phyloP scores from a whole-genome alignment of 257 asterid species.

The Capsicum chinense region DNA sequence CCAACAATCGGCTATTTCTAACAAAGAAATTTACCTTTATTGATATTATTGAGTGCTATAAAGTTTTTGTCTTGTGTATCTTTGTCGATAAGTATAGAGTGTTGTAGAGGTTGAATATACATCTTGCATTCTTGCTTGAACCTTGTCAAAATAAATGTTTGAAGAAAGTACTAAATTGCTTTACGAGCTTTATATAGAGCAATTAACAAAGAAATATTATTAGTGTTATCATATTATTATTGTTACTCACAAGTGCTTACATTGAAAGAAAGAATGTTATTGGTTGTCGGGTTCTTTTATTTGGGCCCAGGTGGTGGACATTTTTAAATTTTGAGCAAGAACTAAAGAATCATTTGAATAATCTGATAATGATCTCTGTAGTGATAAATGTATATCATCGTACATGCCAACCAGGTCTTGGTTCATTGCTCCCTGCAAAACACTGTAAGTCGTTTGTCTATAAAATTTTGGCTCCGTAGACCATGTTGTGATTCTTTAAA shows the following conservation, averaged over 20 bases:
- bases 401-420: neutral
- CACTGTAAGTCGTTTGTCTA: neutral
- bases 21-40: neutral
- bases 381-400: neutral
- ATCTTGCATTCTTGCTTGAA: neutral
- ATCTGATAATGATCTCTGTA: neutral
- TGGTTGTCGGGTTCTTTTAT: neutral
- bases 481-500: neutral
- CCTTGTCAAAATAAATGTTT: neutral
- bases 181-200: neutral
- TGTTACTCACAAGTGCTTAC: neutral
- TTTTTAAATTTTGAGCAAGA: slow-evolving; percentile 6
- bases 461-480: neutral
- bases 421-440: neutral
- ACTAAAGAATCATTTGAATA: neutral
- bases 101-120: neutral
- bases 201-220: neutral
- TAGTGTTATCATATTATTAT: neutral
- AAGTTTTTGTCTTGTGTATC: neutral
- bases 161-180: neutral
- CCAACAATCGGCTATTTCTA: neutral
- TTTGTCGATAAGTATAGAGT: neutral
- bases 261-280: neutral
- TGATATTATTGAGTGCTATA: neutral
- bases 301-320: neutral